Conservation (phyloP, 225 moss, liverwort and hornwort species). For the Rhytidiadelphus loreus region DNA sequence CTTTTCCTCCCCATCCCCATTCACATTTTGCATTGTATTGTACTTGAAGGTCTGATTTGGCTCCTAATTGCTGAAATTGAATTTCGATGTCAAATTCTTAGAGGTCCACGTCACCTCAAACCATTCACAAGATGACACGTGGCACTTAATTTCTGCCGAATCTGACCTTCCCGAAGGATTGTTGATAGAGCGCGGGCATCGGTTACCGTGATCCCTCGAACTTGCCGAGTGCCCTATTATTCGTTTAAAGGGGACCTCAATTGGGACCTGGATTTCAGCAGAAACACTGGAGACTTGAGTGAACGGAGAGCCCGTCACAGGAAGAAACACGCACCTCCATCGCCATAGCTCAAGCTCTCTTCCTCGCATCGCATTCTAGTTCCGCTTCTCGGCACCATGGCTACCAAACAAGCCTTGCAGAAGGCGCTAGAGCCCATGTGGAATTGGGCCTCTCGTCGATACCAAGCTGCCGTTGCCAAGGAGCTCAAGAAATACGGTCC, state of each 20-base stretch:
- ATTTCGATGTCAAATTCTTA: too few relatives aligned
- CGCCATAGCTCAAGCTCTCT: neutral
- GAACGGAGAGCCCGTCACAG: neutral
- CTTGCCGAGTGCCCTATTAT: too few relatives aligned
- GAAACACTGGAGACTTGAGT: neutral
- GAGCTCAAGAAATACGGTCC: constrained; percentile 94
- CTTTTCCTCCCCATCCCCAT: too few relatives aligned
- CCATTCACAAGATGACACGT: too few relatives aligned
- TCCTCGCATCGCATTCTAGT: neutral
- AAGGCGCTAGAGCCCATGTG: constrained; percentile 69
- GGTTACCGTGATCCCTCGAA: neutral
- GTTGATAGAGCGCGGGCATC: neutral
- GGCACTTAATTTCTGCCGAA: too few relatives aligned
- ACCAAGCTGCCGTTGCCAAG: constrained; percentile 81
- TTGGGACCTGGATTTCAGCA: neutral
- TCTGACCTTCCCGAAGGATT: too few relatives aligned
- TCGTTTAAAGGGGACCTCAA: neutral
- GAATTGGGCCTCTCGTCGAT: constrained; percentile 89
- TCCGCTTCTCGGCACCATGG: neutral
- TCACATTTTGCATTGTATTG: too few relatives aligned
- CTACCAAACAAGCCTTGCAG: constrained; percentile 27
- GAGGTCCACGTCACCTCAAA: too few relatives aligned
- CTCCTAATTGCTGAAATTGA: too few relatives aligned
- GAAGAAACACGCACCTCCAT: neutral
- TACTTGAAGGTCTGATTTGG: too few relatives aligned